Evolutionary conservation across 345 rosid genomes (phyloP).

Genomic region (Chamaenerion angustifolium): DNA sequence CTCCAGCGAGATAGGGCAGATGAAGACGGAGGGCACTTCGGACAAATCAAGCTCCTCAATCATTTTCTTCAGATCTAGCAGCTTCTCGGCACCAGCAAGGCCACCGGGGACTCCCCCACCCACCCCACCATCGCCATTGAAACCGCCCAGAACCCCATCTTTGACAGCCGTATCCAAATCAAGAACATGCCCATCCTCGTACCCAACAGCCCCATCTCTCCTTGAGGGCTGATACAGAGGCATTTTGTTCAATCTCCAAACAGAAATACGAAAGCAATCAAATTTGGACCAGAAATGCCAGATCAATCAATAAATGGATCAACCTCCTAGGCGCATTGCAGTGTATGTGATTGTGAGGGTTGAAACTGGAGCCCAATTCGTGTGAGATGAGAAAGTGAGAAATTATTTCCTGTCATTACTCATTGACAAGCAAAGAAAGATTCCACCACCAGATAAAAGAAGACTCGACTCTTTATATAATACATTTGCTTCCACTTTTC

Average conservation of each 20-base stretch:
- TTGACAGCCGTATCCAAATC: slow-evolving; percentile 18
- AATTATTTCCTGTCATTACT: no score
- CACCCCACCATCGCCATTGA: slow-evolving; percentile 5
- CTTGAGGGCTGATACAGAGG: slow-evolving; percentile 12
- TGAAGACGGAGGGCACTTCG: slow-evolving; percentile 14
- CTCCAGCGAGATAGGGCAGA: slow-evolving; percentile 16
- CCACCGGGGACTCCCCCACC: slow-evolving; percentile 3
- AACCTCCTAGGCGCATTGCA: slow-evolving; percentile 7
- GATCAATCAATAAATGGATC: neutral
- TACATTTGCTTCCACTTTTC: neutral
- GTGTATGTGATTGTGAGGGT: neutral
- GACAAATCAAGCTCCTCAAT: slow-evolving; percentile 14
- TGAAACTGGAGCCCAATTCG: slow-evolving; percentile 1
- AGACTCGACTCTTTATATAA: neutral
- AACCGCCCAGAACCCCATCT: slow-evolving; percentile 14
- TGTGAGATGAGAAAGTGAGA: neutral
- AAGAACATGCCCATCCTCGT: slow-evolving; percentile 15
- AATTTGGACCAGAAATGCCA: neutral
- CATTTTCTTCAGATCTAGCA: slow-evolving; percentile 17
- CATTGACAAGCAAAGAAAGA: no score
- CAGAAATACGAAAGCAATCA: slow-evolving; percentile 1
- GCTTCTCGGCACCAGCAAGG: slow-evolving; percentile 7
- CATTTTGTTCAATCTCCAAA: slow-evolving; percentile 5
- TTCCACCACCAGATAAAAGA: neutral
- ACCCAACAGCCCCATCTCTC: slow-evolving; percentile 10